Percentiles rank a stretch among this genome's conserved stretches.
phyloP scores from a whole-genome alignment of 1,139 yeast species.

The Suzukiozyma palmioleophila region DNA sequence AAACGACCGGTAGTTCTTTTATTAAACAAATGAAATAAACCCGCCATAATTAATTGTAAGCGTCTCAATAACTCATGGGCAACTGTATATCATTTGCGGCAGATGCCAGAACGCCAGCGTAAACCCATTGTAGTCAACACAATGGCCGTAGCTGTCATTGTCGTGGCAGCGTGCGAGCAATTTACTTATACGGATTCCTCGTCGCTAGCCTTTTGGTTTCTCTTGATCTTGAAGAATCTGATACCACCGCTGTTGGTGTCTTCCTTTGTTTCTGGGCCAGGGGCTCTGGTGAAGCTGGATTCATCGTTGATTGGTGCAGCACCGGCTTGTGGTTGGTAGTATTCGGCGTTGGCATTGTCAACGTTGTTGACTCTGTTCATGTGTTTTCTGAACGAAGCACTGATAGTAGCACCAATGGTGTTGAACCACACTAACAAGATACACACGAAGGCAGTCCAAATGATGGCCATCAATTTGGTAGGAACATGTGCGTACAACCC shows the following conservation, averaged over 20 bases:
- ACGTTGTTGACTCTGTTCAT: slow-evolving; percentile 28
- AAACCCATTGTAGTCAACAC: no score
- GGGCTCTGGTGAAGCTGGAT: slow-evolving; percentile 43
- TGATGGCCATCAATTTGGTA: slow-evolving; percentile 52
- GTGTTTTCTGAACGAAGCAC: slow-evolving; percentile 45
- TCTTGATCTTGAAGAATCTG: slow-evolving; percentile 73
- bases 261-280: slow-evolving; percentile 24
- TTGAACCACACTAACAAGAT: slow-evolving; percentile 50
- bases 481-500: slow-evolving; percentile 47
- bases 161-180: no score
- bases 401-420: slow-evolving; percentile 50
- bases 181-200: slow-evolving; percentile 52
- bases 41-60: no score
- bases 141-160: no score
- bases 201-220: slow-evolving; percentile 56
- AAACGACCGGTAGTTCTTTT: not conserved
- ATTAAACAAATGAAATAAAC: not conserved
- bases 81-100: no score
- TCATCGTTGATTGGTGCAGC: slow-evolving; percentile 29
- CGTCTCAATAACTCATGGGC: no score
- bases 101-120: no score
- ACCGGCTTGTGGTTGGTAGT: slow-evolving; percentile 6
- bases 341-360: slow-evolving; percentile 12
- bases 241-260: slow-evolving; percentile 51
- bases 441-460: slow-evolving; percentile 66